phyloP scores from a whole-genome alignment of 257 asterid genomes.

The Nemophila menziesii region DNA sequence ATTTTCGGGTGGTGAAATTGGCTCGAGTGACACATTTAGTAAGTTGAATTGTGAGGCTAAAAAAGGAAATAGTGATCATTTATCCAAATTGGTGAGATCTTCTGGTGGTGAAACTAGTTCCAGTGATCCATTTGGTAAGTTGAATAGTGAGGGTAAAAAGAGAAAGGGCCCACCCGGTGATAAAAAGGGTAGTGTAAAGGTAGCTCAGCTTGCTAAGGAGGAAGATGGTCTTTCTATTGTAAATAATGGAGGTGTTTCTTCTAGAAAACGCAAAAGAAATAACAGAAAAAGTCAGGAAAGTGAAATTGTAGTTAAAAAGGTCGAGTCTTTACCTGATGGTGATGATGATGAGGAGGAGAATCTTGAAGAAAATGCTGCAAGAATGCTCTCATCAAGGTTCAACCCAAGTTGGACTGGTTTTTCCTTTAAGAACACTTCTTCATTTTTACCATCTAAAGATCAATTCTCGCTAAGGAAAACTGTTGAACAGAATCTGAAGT shows the following conservation, averaged over 20 bases:
- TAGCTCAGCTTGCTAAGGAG: slow-evolving; percentile 26
- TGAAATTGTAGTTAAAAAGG: slow-evolving; percentile 30
- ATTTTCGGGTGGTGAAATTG: slow-evolving; percentile 26
- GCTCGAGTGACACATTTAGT: slow-evolving; percentile 24
- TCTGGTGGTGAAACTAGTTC: slow-evolving; percentile 19
- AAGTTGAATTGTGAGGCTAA: slow-evolving; percentile 23
- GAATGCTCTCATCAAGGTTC: slow-evolving; percentile 97
- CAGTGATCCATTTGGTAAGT: slow-evolving; percentile 19
- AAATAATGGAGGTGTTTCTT: slow-evolving; percentile 26
- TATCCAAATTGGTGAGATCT: slow-evolving; percentile 8
- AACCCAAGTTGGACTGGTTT: slow-evolving; percentile 94
- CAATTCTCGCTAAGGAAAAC: slow-evolving; percentile 31
- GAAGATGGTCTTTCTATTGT: slow-evolving; percentile 22
- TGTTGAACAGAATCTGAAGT: slow-evolving; percentile 27
- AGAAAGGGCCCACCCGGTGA: too few relatives aligned
- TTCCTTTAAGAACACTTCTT: slow-evolving; percentile 40
- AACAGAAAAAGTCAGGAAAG: slow-evolving; percentile 40
- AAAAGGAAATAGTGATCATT: slow-evolving; percentile 11
- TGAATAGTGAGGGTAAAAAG: too few relatives aligned
- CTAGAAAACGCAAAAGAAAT: slow-evolving; percentile 31
- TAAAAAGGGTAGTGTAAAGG: slow-evolving; percentile 16
- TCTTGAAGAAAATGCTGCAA: slow-evolving; percentile 90
- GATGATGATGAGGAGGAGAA: slow-evolving; percentile 95
- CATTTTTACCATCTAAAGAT: slow-evolving; percentile 30
- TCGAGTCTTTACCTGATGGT: slow-evolving; percentile 35